Evolutionary conservation across 2,329 filamentous ascomycete species (phyloP).

Genomic region (Hypoxylon rubiginosum): DNA sequence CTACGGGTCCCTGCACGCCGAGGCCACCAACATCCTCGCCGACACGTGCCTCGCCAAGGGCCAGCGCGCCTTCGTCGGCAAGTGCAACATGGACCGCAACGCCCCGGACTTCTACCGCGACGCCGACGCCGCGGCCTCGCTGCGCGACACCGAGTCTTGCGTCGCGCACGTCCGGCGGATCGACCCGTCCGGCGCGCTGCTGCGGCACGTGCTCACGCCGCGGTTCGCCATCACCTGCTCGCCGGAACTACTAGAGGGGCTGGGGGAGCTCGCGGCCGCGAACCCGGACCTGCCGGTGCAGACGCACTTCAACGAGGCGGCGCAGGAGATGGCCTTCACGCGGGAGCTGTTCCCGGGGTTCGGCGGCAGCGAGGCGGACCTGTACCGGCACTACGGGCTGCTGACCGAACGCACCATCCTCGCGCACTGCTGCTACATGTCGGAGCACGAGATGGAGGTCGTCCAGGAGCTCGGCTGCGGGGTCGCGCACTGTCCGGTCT

Average conservation of each 20-base stretch:
- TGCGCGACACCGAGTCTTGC: constrained; percentile 63
- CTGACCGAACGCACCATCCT: constrained; percentile 70
- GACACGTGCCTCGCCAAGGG: constrained; percentile 65
- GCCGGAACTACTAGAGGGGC: constrained; percentile 64
- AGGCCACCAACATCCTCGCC: constrained; percentile 69
- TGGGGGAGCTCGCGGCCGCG: constrained; percentile 66
- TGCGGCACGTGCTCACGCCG: constrained; percentile 68
- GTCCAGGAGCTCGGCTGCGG: constrained; percentile 66
- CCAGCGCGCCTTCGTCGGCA: constrained; percentile 72
- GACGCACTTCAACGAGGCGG: constrained; percentile 76
- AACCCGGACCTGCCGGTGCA: constrained; percentile 69
- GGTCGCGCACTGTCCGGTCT: constrained; percentile 73
- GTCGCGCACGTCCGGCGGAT: constrained; percentile 62
- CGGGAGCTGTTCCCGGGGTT: constrained; percentile 68
- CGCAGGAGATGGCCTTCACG: constrained; percentile 70
- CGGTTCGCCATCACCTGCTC: constrained; percentile 74
- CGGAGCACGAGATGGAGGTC: constrained; percentile 65
- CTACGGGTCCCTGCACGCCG: constrained; percentile 68
- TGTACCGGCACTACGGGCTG: constrained; percentile 69
- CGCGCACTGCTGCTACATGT: constrained; percentile 75
- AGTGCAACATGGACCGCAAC: constrained; percentile 73
- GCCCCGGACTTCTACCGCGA: constrained; percentile 69
- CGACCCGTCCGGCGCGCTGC: constrained; percentile 59
- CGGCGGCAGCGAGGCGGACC: constrained; percentile 66
- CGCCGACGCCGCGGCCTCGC: constrained; percentile 58